A percentile compares a stretch with the other conserved stretches of the same genome.
Evolutionary conservation across 768 basidiomycete species (phyloP).

Genomic region (Candolleomyces aberdarensis): DNA sequence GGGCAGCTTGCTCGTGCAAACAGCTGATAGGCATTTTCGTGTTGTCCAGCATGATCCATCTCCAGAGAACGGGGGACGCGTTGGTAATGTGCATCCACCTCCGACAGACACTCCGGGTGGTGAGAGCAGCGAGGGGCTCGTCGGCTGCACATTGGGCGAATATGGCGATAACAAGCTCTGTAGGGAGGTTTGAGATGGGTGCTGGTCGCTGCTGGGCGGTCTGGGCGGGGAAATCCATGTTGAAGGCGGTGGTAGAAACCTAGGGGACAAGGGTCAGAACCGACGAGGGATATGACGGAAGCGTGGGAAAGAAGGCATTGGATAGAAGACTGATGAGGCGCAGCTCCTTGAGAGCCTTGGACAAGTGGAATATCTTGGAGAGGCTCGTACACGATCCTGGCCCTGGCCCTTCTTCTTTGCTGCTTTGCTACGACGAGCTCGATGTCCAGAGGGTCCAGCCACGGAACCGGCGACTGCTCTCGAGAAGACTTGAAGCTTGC

Average conservation of each 20-base stretch:
- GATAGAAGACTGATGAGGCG: background rate
- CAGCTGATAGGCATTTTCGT: constrained; percentile 27
- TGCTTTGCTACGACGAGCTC: too few species aligned
- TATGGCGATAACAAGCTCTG: constrained; percentile 62
- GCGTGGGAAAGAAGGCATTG: constrained; percentile 8
- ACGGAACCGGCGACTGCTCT: too few species aligned
- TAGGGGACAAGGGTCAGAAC: background rate
- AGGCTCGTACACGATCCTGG: background rate
- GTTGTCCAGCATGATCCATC: constrained; percentile 51
- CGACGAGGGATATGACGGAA: background rate
- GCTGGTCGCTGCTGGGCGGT: constrained; percentile 6
- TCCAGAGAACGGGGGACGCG: constrained; percentile 60
- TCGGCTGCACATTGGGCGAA: constrained; percentile 45
- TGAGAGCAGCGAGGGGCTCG: constrained; percentile 47
- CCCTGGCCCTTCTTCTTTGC: too few species aligned
- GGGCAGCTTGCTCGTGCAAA: constrained; percentile 44
- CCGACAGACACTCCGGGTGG: constrained; percentile 50
- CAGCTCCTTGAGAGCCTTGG: too few species aligned
- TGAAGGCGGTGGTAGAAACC: background rate
- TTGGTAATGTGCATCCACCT: constrained; percentile 56
- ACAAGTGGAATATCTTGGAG: background rate
- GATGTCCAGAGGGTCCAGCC: too few species aligned
- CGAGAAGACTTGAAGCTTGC: background rate
- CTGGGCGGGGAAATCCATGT: background rate
- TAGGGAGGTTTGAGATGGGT: constrained; percentile 41